Percentiles rank a stretch among this genome's conserved stretches.
These are phyloP conservation scores for Viola pubescens DNA, from an alignment of 441 rosid species.

Conservation along the genomic window DNA sequence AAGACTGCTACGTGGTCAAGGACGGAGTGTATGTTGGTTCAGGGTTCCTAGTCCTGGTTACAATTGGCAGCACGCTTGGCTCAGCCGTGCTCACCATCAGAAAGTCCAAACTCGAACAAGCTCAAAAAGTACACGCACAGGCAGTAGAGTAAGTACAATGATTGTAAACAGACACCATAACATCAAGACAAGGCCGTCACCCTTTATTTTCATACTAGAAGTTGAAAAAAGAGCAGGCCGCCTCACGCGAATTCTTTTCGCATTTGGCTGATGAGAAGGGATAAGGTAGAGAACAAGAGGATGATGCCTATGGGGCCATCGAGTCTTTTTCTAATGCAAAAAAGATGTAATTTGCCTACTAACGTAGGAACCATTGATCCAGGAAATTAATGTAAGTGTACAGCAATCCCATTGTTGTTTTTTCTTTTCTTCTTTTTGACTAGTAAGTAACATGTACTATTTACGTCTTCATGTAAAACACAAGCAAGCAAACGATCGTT, in stretches of 20 bases:
- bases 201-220: neutral
- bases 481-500: no score
- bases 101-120: conserved; percentile 25
- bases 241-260: neutral
- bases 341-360: neutral
- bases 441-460: no score
- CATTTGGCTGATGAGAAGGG: neutral
- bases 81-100: conserved; percentile 23
- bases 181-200: neutral
- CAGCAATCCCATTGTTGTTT: no score
- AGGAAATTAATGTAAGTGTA: neutral
- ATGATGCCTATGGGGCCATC: neutral
- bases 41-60: conserved; percentile 32
- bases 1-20: conserved; percentile 61
- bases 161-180: neutral
- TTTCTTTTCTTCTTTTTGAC: neutral
- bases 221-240: neutral
- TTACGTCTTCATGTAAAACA: no score
- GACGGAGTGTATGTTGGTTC: conserved; percentile 50
- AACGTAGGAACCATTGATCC: neutral
- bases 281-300: neutral
- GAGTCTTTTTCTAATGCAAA: neutral
- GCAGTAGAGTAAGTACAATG: neutral
- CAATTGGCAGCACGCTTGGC: conserved; percentile 29
- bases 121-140: conserved; percentile 18